Evolutionary conservation across 2,329 filamentous ascomycete species (phyloP).

Genomic region (Pyricularia sp.): DNA sequence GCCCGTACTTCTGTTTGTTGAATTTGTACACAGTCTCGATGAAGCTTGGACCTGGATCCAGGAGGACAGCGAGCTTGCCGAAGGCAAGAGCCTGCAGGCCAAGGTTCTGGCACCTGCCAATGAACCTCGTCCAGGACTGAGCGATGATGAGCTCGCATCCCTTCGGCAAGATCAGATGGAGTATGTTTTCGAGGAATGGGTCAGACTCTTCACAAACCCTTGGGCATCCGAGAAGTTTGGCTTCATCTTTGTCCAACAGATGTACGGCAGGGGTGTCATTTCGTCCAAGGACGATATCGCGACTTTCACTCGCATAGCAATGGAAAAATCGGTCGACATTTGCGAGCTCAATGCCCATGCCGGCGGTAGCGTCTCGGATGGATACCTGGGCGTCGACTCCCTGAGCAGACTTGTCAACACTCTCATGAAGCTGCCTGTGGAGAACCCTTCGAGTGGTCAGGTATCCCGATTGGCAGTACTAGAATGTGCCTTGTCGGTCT

Average conservation of each 20-base stretch:
- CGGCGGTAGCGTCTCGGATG: constrained; percentile 43
- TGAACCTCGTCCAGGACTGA: constrained; percentile 28
- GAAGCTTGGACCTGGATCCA: constrained; percentile 69
- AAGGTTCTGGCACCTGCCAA: constrained; percentile 35
- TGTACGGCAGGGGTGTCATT: constrained; percentile 63
- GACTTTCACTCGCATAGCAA: constrained; percentile 64
- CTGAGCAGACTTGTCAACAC: constrained; percentile 68
- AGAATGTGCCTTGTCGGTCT: constrained; percentile 63
- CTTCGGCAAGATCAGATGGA: constrained; percentile 72
- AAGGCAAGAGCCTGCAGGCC: constrained; percentile 58
- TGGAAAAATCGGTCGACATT: constrained; percentile 65
- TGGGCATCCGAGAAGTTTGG: constrained; percentile 60
- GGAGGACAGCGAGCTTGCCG: constrained; percentile 52
- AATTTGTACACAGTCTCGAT: constrained; percentile 74
- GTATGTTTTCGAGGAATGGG: constrained; percentile 95
- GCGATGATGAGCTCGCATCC: constrained; percentile 40
- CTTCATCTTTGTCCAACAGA: constrained; percentile 68
- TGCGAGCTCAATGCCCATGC: constrained; percentile 60
- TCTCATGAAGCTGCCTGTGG: constrained; percentile 59
- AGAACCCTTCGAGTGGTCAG: constrained; percentile 43
- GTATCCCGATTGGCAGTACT: constrained; percentile 58
- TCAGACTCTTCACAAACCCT: constrained; percentile 66
- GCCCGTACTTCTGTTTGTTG: constrained; percentile 66
- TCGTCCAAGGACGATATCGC: constrained; percentile 63
- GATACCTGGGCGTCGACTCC: constrained; percentile 57